Conservation (phyloP, 352 stramenopile species). For the Pseudoperonospora humuli region DNA sequence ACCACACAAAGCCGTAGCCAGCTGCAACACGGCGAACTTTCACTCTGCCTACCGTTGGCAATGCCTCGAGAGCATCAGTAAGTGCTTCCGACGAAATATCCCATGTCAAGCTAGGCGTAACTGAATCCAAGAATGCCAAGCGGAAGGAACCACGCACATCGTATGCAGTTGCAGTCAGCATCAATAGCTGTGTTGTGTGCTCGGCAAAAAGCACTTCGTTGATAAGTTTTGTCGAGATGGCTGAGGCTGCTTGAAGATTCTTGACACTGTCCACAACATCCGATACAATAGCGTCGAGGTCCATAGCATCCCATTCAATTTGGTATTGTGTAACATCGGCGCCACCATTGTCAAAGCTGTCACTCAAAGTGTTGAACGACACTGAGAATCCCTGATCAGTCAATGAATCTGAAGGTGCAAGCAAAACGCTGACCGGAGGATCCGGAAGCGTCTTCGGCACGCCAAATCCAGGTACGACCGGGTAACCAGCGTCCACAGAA, state of each 20-base stretch:
- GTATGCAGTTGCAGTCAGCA: conserved; percentile 72
- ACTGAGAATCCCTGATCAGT: conserved; percentile 50
- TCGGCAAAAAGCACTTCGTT: conserved; percentile 72
- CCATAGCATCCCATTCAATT: conserved; percentile 91
- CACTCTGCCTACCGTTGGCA: conserved; percentile 82
- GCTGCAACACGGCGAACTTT: conserved; percentile 60
- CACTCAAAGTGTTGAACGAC: conserved; percentile 52
- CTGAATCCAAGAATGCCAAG: conserved; percentile 58
- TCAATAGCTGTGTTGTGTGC: conserved; percentile 85
- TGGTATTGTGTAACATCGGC: conserved; percentile 80
- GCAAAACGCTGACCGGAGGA: conserved; percentile 41
- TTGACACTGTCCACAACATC: conserved; percentile 5
- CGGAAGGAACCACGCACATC: conserved; percentile 85
- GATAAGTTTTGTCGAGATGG: conserved; percentile 21
- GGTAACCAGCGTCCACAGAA: conserved; percentile 54
- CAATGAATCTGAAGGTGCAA: conserved; percentile 34
- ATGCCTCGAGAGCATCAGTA: conserved; percentile 57
- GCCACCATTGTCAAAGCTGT: conserved; percentile 69
- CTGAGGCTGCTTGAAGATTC: conserved; percentile 1
- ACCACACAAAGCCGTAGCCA: conserved; percentile 77
- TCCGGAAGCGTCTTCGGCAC: conserved; percentile 72
- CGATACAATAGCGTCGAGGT: conserved; percentile 48
- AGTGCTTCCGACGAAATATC: conserved; percentile 76
- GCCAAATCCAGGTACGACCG: conserved; percentile 49
- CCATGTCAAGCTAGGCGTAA: conserved; percentile 63